Evolutionary conservation across 2,329 filamentous ascomycete species (phyloP), one percentile per base, ranked within the genome.

Genomic region (Diaporthe helianthi): DNA sequence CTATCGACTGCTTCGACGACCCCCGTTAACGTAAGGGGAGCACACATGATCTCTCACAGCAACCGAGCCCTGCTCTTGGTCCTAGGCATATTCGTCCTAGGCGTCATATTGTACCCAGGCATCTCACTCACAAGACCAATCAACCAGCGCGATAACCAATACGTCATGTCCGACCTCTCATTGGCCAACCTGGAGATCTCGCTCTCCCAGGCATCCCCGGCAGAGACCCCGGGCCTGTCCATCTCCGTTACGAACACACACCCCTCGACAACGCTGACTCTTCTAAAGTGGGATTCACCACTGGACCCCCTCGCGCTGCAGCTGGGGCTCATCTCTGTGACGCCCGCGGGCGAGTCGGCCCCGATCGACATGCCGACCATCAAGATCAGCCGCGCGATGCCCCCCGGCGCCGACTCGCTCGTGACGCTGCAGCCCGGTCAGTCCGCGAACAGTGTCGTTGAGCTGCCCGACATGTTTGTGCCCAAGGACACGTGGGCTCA

Each of bases 251-350:
- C 77, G 60, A 84, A 85, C 75, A 78, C 54, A 44, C 36, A 76
- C 13, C 77, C 80, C 67, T 72, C 76, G 7, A 68, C 72, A 6
- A 74, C 81, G 1, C 75, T 84, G 66, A 84, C 81, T 1, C 71
- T 85, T 24, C 78, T 85, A 38, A 75, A 73, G 5, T 85, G 83
- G 77, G 76, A 80, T 60, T 82, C 82, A 0, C 83, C 83, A n/a
- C 77, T 85, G n/a, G 83, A 85, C 71, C 76, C 78, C 0, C 63
- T 82, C 19, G 82, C 80, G 0, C 70, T 83, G 55, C 77, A 80
- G 68, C 76, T 84, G 5, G 83, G 83, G 9, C 74, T 82, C n/a
- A 61, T 84, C 10, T 75, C 76, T 41, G 78, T 85, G 72, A 80
- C 76, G 3, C 79, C 79, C 5, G 76, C 77, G 2, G 78, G 78